Percentiles rank a stretch among this genome's conserved stretches.
These are phyloP conservation scores for Trichosporon ovoides DNA, from an alignment of 1,284 basidiomycete genomes.

Conservation along the genomic window DNA sequence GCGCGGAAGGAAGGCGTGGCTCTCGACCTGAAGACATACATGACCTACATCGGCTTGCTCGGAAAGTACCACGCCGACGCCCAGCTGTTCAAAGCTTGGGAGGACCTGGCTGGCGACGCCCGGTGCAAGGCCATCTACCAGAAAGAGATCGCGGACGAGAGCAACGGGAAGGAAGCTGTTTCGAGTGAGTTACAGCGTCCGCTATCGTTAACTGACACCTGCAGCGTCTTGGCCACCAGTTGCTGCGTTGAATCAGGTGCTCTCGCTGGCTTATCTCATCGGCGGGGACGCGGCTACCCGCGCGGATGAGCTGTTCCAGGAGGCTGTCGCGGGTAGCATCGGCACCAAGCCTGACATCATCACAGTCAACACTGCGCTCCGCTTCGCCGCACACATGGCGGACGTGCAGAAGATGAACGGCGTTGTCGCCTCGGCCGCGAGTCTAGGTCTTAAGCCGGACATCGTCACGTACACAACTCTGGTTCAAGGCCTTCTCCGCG, in stretches of 20 bases:
- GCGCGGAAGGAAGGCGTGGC: slow-evolving; percentile 24
- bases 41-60: slow-evolving; percentile 39
- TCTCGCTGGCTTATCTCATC: slow-evolving; percentile 35
- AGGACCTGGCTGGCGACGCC: slow-evolving; percentile 33
- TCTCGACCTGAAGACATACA: slow-evolving; percentile 42
- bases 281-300: slow-evolving; percentile 26
- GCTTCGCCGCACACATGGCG: slow-evolving; percentile 58
- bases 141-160: slow-evolving; percentile 6
- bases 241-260: slow-evolving; percentile 40
- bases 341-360: slow-evolving; percentile 58
- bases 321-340: slow-evolving; percentile 30
- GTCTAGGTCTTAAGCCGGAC: slow-evolving; percentile 58
- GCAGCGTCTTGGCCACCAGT: slow-evolving; percentile 36
- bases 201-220: background rate
- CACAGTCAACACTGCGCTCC: slow-evolving; percentile 71
- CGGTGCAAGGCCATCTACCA: slow-evolving; percentile 26
- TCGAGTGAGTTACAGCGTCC: too few species aligned
- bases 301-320: slow-evolving; percentile 36
- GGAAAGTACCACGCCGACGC: slow-evolving; percentile 37
- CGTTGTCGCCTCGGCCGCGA: slow-evolving; percentile 57
- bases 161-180: too few species aligned
- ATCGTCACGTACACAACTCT: slow-evolving; percentile 74
- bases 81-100: slow-evolving; percentile 35
- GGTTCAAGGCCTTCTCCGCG: slow-evolving; percentile 64
- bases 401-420: slow-evolving; percentile 60